Evolutionary conservation across 2,329 filamentous ascomycete genomes (phyloP).

Genomic region (Phaeosphaeriaceae sp.): DNA sequence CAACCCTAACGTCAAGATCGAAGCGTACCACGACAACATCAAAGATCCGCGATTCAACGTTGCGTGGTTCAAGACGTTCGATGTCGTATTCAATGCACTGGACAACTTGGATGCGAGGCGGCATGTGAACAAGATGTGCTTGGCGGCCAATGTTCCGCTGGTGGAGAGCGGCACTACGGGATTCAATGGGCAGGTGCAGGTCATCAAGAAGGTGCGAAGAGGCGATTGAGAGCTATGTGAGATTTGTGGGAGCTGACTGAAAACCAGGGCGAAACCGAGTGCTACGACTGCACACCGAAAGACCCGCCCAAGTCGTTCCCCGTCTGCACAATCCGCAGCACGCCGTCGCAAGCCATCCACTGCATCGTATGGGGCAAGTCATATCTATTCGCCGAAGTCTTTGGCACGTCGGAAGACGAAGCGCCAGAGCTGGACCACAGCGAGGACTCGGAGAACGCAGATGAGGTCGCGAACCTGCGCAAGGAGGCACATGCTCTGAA

Average conservation of each 20-base stretch:
- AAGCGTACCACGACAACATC: constrained; percentile 93
- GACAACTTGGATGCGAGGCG: constrained; percentile 94
- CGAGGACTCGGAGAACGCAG: constrained; percentile 79
- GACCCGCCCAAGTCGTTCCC: constrained; percentile 91
- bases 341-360: constrained; percentile 94
- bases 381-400: constrained; percentile 93
- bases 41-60: constrained; percentile 88
- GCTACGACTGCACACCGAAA: constrained; percentile 94
- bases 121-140: constrained; percentile 97
- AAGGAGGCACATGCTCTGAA: constrained; percentile 85
- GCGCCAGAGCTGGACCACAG: constrained; percentile 79
- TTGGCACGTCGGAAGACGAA: constrained; percentile 89
- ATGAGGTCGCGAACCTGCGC: constrained; percentile 87
- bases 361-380: constrained; percentile 99
- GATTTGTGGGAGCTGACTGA: constrained; percentile 5
- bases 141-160: constrained; percentile 86
- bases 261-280: constrained; percentile 77
- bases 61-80: constrained; percentile 84
- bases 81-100: constrained; percentile 92
- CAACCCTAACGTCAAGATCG: constrained; percentile 85
- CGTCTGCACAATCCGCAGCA: constrained; percentile 96
- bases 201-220: constrained; percentile 76
- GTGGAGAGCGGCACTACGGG: constrained; percentile 97
- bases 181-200: constrained; percentile 96
- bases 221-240: neutral